Evolutionary conservation across 768 basidiomycete species (phyloP).

Genomic region (Tulasnella sp.): DNA sequence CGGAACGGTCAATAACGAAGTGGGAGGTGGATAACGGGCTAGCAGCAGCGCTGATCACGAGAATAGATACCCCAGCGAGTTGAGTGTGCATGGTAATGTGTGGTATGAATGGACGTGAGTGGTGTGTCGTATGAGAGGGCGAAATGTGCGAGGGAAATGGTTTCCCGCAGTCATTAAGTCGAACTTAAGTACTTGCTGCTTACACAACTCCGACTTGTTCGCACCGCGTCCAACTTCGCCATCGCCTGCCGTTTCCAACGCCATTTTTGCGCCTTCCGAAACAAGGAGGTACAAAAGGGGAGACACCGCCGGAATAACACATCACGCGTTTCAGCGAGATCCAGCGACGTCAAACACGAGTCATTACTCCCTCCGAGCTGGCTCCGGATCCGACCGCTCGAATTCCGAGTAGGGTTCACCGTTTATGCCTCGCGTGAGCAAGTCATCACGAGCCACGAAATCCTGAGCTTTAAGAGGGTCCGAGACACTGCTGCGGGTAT

Average conservation of each 20-base stretch:
- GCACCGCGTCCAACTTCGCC: neutral
- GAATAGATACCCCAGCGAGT: slow-evolving; percentile 31
- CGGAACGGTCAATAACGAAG: slow-evolving; percentile 20
- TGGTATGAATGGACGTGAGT: neutral
- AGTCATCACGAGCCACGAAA: neutral
- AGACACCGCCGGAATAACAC: neutral
- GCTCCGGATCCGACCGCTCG: neutral
- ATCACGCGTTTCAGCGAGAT: slow-evolving; percentile 7
- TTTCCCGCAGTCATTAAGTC: slow-evolving; percentile 18
- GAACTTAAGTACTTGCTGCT: neutral
- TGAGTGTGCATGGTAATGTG: neutral
- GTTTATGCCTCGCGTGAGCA: neutral
- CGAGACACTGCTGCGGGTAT: no score
- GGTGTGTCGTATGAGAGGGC: slow-evolving; percentile 7
- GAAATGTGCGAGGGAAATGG: slow-evolving; percentile 13
- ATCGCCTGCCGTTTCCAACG: neutral
- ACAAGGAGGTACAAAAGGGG: neutral
- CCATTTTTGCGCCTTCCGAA: slow-evolving; percentile 6
- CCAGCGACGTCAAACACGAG: slow-evolving; percentile 12
- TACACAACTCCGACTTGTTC: neutral
- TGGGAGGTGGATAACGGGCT: slow-evolving; percentile 32
- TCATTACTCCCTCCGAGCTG: slow-evolving; percentile 4
- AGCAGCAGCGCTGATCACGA: slow-evolving; percentile 15
- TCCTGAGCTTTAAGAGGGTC: no score
- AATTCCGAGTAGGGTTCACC: neutral